Evolutionary conservation across 495 filamentous ascomycete genomes (phyloP).

Genomic region (Lasiosphaeris hirsuta): DNA sequence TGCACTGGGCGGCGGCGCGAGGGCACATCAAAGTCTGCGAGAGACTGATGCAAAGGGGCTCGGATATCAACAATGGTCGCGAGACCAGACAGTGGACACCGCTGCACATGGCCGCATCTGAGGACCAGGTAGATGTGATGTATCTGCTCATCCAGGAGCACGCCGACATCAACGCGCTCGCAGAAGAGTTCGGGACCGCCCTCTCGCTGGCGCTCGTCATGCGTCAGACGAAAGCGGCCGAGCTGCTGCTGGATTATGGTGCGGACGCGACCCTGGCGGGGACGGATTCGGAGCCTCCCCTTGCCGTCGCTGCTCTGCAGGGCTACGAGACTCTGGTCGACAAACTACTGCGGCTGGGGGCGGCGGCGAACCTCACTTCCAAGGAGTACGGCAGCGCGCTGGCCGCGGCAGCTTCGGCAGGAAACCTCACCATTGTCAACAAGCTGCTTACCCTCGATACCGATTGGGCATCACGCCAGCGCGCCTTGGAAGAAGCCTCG

Average conservation of each 20-base stretch:
- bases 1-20: conserved; percentile 12
- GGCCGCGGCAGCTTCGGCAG: conserved; percentile 8
- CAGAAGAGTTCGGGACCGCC: conserved; percentile 5
- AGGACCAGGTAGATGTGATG: conserved; percentile 10
- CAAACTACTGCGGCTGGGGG: conserved; percentile 4
- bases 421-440: conserved; percentile 8
- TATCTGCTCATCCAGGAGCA: background rate
- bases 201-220: conserved; percentile 7
- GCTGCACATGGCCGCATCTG: conserved; percentile 14
- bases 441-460: conserved; percentile 3
- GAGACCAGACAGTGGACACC: conserved; percentile 8
- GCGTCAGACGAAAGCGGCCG: conserved; percentile 1
- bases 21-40: conserved; percentile 10
- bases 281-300: conserved; percentile 1
- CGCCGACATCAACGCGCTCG: conserved; percentile 12
- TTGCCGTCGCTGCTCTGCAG: conserved; percentile 6
- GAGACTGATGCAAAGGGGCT: conserved; percentile 2
- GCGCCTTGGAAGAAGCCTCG: conserved; percentile 6
- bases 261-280: background rate
- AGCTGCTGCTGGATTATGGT: conserved; percentile 2
- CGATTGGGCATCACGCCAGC: conserved; percentile 7
- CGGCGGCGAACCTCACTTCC: background rate
- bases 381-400: conserved; percentile 7
- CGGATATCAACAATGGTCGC: conserved; percentile 7
- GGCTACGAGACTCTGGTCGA: conserved; percentile 10